These are phyloP conservation scores for Parastagonospora nodorum DNA, from an alignment of 2,329 filamentous ascomycete species.

Conservation along the genomic window DNA sequence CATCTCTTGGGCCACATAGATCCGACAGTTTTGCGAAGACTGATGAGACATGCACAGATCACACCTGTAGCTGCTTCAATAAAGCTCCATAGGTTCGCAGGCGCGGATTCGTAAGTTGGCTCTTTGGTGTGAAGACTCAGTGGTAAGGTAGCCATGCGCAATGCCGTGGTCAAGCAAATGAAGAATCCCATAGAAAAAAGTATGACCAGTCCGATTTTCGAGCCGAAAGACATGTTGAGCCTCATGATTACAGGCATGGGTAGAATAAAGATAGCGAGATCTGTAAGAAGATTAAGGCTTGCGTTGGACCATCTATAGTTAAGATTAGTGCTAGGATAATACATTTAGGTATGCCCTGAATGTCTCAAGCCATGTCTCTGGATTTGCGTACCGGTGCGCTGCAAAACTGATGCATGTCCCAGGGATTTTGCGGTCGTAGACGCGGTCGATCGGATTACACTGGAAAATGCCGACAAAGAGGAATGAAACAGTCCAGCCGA, in stretches of 20 bases:
- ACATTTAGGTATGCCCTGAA: too few relatives aligned
- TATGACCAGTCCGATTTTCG: conserved; percentile 21
- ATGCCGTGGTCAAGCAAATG: conserved; percentile 29
- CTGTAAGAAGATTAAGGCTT: conserved; percentile 23
- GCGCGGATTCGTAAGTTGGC: conserved; percentile 29
- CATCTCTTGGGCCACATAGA: conserved; percentile 19
- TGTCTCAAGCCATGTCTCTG: too few relatives aligned
- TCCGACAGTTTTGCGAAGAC: conserved; percentile 21
- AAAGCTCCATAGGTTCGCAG: conserved; percentile 35
- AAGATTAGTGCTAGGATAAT: not conserved
- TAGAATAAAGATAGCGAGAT: conserved; percentile 26
- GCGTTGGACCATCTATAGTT: conserved; percentile 26
- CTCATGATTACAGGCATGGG: conserved; percentile 25
- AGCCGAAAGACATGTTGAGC: conserved; percentile 27
- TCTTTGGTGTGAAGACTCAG: conserved; percentile 20
- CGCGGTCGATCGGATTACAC: conserved; percentile 21
- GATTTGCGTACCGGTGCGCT: conserved; percentile 25
- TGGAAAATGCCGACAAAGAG: conserved; percentile 27
- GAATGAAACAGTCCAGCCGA: conserved; percentile 22
- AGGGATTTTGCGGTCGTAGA: conserved; percentile 19
- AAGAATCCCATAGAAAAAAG: conserved; percentile 35
- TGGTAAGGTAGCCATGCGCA: conserved; percentile 33
- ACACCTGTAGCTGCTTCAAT: conserved; percentile 34
- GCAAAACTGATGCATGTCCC: conserved; percentile 26
- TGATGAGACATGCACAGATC: conserved; percentile 34